Evolutionary conservation across 2,329 filamentous ascomycete genomes (phyloP), one percentile per base, ranked within the genome.

Genomic region (Fusarium hostae): DNA sequence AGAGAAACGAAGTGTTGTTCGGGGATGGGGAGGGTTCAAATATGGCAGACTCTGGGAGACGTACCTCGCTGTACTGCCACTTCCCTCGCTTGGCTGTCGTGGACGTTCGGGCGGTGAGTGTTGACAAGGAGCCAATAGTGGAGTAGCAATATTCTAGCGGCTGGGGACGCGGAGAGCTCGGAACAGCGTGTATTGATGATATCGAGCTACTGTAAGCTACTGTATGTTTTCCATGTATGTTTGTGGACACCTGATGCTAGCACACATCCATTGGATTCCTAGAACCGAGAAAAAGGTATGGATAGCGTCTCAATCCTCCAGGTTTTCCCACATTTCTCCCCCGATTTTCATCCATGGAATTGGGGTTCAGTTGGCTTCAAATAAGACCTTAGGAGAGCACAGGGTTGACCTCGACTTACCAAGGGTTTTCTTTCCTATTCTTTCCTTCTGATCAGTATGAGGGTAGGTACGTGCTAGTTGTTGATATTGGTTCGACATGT

Each of bases 131-230:
- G 68, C 63, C 60, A 59, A 66, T 75, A 72, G 74, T 73, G 74
- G 74, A 67, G 74, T 66, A 65, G 43, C 54, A 62, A 63, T 73
- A 75, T 73, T 76, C 74, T 75, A 75, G 74, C 66, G 71, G 63
- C 62, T 64, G 56, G 54, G 60, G 70, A 61, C 56, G 59, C 67
- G 70, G 70, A 72, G 48, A 56, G 63, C 59, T 73, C 71, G 70
- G 70, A 66, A 67, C 40, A 44, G 57, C 15, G 32, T 55, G 32
- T 55, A 24, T 39, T 26, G 40, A 22, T 45, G 39, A 66, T 37
- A 41, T 57, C 40, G 26, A 66, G 63, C 55, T 66, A 61, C 54
- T 66, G 63, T 66, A 47, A 43, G 59, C 60, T 64, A 68, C 41
- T 65, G 47, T 65, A 52, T 35, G 39, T 62, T 63, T 57, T 57